These are phyloP conservation scores for Coemansia guatemalensis DNA, from an alignment of 192 early-diverging fungal genomes.

Conservation along the genomic window DNA sequence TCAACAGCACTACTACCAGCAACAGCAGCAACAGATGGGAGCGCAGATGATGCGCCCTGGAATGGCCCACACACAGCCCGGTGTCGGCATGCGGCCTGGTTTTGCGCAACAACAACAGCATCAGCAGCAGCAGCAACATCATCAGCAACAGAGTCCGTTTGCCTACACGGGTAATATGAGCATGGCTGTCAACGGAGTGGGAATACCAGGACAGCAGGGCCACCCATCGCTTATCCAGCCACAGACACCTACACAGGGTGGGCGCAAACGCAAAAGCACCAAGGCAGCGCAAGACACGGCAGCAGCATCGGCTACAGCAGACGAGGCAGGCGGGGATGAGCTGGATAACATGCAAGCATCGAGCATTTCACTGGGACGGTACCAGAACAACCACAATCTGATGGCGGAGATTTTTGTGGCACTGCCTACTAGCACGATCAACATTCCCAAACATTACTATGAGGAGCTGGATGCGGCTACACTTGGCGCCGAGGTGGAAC, in stretches of 20 bases:
- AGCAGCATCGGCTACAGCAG: background rate
- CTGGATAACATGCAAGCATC: slow-evolving; percentile 38
- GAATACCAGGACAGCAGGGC: slow-evolving; percentile 25
- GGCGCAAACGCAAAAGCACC: slow-evolving; percentile 33
- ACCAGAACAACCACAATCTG: slow-evolving; percentile 50
- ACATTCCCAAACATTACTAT: slow-evolving; percentile 40
- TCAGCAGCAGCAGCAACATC: slow-evolving; percentile 33
- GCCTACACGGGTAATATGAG: slow-evolving; percentile 30
- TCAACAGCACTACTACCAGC: slow-evolving; percentile 30
- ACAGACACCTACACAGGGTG: background rate
- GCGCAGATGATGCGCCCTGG: slow-evolving; percentile 28
- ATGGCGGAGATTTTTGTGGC: slow-evolving; percentile 51
- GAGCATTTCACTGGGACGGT: slow-evolving; percentile 34
- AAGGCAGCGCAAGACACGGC: slow-evolving; percentile 6
- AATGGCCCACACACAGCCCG: slow-evolving; percentile 12
- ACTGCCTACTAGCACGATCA: slow-evolving; percentile 42
- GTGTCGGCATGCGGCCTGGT: slow-evolving; percentile 13
- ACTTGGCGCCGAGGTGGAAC: slow-evolving; percentile 2
- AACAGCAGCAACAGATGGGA: slow-evolving; percentile 17
- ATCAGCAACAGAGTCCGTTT: slow-evolving; percentile 14
- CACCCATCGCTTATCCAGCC: slow-evolving; percentile 43
- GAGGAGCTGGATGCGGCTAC: slow-evolving; percentile 12
- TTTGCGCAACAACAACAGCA: slow-evolving; percentile 16
- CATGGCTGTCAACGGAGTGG: slow-evolving; percentile 25
- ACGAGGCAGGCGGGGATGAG: slow-evolving; percentile 33